Evolutionary conservation across 2,329 filamentous ascomycete species (phyloP).

Genomic region (Nakataea oryzae): DNA sequence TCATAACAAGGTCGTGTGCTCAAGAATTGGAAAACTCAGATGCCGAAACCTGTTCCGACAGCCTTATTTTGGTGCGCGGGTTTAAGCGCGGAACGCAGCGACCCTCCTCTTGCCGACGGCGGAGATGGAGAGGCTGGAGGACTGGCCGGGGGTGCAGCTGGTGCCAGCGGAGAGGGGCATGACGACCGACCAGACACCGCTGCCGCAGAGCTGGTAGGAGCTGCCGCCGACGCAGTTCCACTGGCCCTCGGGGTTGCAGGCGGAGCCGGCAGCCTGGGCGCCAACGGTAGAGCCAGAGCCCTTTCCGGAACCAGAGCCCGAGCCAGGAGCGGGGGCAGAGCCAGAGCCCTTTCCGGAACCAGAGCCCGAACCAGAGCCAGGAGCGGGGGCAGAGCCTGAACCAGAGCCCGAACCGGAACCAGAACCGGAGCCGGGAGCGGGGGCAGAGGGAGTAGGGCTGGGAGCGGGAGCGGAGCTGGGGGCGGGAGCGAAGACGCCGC

Average conservation of each 20-base stretch:
- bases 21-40: neutral
- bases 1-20: neutral
- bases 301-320: slow-evolving; percentile 9
- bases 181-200: slow-evolving; percentile 31
- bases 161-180: slow-evolving; percentile 34
- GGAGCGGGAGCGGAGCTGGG: slow-evolving; percentile 13
- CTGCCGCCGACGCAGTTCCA: slow-evolving; percentile 36
- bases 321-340: slow-evolving; percentile 10
- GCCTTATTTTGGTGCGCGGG: neutral
- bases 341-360: slow-evolving; percentile 9
- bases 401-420: slow-evolving; percentile 15
- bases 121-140: slow-evolving; percentile 12
- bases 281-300: slow-evolving; percentile 13
- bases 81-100: slow-evolving; percentile 13
- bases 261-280: slow-evolving; percentile 25
- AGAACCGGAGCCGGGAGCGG: slow-evolving; percentile 18
- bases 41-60: neutral
- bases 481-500: slow-evolving; percentile 22
- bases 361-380: slow-evolving; percentile 8
- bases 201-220: slow-evolving; percentile 42
- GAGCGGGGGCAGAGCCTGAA: slow-evolving; percentile 8
- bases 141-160: slow-evolving; percentile 27
- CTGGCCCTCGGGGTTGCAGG: slow-evolving; percentile 34
- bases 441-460: slow-evolving; percentile 3
- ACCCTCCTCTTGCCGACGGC: slow-evolving; percentile 12